phyloP scores from a whole-genome alignment of 2,329 filamentous ascomycete species.

The Penicillium decumbens region DNA sequence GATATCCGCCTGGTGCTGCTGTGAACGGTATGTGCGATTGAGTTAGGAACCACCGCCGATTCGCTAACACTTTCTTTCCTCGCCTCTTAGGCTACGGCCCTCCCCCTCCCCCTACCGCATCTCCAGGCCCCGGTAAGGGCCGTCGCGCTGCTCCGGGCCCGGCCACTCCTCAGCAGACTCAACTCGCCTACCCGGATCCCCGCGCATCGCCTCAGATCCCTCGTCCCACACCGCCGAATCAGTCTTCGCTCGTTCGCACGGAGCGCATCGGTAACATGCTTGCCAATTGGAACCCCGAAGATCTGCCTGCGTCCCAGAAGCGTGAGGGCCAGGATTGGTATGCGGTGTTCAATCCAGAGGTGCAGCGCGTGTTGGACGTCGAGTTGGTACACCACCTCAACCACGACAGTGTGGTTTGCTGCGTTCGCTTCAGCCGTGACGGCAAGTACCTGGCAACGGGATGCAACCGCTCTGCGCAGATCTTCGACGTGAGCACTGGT shows the following conservation, averaged over 20 bases:
- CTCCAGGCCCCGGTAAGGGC: conserved; percentile 76
- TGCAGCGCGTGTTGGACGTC: conserved; percentile 85
- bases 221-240: conserved; percentile 67
- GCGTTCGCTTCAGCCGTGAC: conserved; percentile 92
- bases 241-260: conserved; percentile 42
- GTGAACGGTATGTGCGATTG: conserved; percentile 54
- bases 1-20: conserved; percentile 59
- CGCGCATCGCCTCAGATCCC: conserved; percentile 80
- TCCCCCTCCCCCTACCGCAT: conserved; percentile 78
- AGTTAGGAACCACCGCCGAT: conserved; percentile 19
- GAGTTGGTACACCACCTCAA: conserved; percentile 87
- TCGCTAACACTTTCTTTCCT: conserved; percentile 50
- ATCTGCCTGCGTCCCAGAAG: conserved; percentile 79
- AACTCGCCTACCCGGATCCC: conserved; percentile 77
- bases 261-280: conserved; percentile 63
- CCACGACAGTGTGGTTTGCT: conserved; percentile 97
- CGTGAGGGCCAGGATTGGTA: conserved; percentile 91
- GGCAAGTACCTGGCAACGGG: conserved; percentile 95
- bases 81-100: conserved; percentile 62
- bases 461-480: conserved; percentile 98
- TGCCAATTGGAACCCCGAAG: conserved; percentile 80
- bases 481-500: conserved; percentile 86
- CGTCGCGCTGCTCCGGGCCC: conserved; percentile 61
- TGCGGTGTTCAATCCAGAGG: conserved; percentile 89
- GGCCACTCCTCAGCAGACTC: conserved; percentile 87